Evolutionary conservation across 2,329 filamentous ascomycete species (phyloP).

Genomic region (Monosporascus ibericus): DNA sequence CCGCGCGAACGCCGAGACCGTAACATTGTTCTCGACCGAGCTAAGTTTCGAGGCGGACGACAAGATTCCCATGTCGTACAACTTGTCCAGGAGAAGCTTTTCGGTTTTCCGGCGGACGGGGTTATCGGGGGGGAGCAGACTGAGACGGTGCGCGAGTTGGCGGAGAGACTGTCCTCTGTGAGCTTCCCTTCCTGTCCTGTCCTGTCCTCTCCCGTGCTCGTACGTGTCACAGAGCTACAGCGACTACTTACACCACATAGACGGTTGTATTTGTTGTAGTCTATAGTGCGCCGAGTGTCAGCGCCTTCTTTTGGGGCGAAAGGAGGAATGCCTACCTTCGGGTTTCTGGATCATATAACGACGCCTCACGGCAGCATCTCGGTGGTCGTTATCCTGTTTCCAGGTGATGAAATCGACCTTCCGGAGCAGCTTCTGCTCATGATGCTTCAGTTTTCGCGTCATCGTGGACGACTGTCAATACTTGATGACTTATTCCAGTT

Average conservation of each 20-base stretch:
- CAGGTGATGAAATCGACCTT: slow-evolving; percentile 91
- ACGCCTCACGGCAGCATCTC: slow-evolving; percentile 67
- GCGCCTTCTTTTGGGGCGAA: slow-evolving; percentile 7
- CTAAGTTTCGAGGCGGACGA: slow-evolving; percentile 70
- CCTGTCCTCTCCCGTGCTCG: neutral
- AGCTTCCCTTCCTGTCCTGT: neutral
- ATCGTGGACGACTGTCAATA: slow-evolving; percentile 43
- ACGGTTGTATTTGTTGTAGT: slow-evolving; percentile 47
- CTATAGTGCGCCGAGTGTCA: neutral
- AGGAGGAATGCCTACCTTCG: slow-evolving; percentile 61
- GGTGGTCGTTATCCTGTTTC: slow-evolving; percentile 81
- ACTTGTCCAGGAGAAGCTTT: slow-evolving; percentile 79
- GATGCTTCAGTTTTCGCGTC: slow-evolving; percentile 94
- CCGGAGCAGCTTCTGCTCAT: slow-evolving; percentile 93
- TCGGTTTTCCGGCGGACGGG: slow-evolving; percentile 78
- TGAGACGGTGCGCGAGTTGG: slow-evolving; percentile 82
- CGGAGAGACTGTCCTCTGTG: slow-evolving; percentile 60
- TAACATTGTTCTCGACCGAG: slow-evolving; percentile 81
- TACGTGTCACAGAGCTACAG: neutral
- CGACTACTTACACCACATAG: slow-evolving; percentile 60
- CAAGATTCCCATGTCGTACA: slow-evolving; percentile 87
- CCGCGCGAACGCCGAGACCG: slow-evolving; percentile 82
- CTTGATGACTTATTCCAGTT: neutral
- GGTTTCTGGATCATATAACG: slow-evolving; percentile 90
- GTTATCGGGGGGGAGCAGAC: slow-evolving; percentile 74